Base-by-base conservation (phyloP, 768 basidiomycete genomes). In the Flagelloscypha sp. region DNA sequence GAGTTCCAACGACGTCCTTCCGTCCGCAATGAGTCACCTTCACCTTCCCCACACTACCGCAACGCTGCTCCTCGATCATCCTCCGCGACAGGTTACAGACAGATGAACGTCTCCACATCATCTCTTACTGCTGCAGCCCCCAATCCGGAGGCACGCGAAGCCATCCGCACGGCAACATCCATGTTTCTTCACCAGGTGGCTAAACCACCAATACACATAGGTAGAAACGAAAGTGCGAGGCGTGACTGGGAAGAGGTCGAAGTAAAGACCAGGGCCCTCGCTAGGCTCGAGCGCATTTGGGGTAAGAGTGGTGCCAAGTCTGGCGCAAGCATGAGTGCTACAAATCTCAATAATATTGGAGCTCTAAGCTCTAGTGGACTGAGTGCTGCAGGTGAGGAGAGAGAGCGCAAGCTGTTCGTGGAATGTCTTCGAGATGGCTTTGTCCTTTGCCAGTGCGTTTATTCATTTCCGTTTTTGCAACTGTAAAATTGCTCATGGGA, bases 371-470 rank as follows among this genome's bases (percentile, higher is more conserved):
- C 59, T 11, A 55, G 50, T 27, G 62, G 68, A 15, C 41, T 66
- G 12, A 65, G 68, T 45, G 59, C 63, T 16, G 62, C 66, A 19
- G 79, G 79, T 23, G 86, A 84, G 57, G 86, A 88, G 44, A 66
- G 79, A 48, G 85, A 92, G 57, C 62, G 81, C 43, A 68, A 66
- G 35, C 54, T 74, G 21, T 94, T 92, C 48, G 64, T 68, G 22
- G 85, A 90, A 36, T 77, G 84, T 1, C 53, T 93, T 37, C 61
- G 76, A 47, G 90, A 94, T 60, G 90, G 90, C 1, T 83, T 79
- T 55, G 73, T 93, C 15, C 68, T 94, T 16, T 92, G 90, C 76
- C 80, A 86, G 90, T 93, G 51, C 62, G 89, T 78, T 23, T 43
- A 34, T 25, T 27, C 39, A 13, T 18, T 45, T 37, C 30, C 34